Conservation (phyloP, 2,329 filamentous ascomycete genomes). For the Anisogramma anomala region DNA sequence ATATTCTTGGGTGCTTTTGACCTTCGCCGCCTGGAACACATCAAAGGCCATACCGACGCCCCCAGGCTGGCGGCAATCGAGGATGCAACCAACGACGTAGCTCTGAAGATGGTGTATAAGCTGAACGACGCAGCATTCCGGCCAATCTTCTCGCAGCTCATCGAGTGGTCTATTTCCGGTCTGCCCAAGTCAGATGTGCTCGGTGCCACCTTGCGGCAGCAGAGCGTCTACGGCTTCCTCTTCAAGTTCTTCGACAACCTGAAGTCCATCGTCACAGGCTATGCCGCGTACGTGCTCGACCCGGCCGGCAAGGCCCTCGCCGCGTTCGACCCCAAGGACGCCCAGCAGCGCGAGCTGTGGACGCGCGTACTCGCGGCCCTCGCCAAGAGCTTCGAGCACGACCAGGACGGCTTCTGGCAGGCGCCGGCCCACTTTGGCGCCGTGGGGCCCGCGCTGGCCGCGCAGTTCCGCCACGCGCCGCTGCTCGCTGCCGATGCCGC, state of each 20-base stretch:
- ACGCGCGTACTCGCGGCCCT: slow-evolving; percentile 59
- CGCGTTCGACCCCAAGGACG: slow-evolving; percentile 30
- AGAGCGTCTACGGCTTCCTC: slow-evolving; percentile 73
- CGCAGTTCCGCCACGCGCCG: slow-evolving; percentile 47
- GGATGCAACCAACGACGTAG: slow-evolving; percentile 52
- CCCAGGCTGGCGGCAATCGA: slow-evolving; percentile 46
- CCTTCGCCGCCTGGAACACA: slow-evolving; percentile 46
- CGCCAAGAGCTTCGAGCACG: slow-evolving; percentile 67
- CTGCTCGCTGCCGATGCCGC: slow-evolving; percentile 21
- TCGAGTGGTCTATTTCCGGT: slow-evolving; percentile 62
- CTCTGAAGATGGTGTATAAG: slow-evolving; percentile 89
- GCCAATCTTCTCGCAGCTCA: slow-evolving; percentile 75
- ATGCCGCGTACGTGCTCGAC: slow-evolving; percentile 75
- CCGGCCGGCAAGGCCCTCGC: slow-evolving; percentile 55
- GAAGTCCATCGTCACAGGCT: slow-evolving; percentile 89
- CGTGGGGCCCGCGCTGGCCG: slow-evolving; percentile 57
- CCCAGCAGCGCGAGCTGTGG: slow-evolving; percentile 52
- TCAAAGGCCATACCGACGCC: slow-evolving; percentile 30
- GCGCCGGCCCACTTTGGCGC: slow-evolving; percentile 72
- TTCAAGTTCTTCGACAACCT: slow-evolving; percentile 70
- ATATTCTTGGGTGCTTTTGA: slow-evolving; percentile 52
- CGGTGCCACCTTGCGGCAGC: slow-evolving; percentile 51
- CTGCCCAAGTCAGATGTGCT: slow-evolving; percentile 49
- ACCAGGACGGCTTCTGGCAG: slow-evolving; percentile 95
- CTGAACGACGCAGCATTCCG: slow-evolving; percentile 89